Evolutionary conservation across 208 protist species (phyloP), one percentile per base, ranked within the genome.

Genomic region (Crithidia bombi): DNA sequence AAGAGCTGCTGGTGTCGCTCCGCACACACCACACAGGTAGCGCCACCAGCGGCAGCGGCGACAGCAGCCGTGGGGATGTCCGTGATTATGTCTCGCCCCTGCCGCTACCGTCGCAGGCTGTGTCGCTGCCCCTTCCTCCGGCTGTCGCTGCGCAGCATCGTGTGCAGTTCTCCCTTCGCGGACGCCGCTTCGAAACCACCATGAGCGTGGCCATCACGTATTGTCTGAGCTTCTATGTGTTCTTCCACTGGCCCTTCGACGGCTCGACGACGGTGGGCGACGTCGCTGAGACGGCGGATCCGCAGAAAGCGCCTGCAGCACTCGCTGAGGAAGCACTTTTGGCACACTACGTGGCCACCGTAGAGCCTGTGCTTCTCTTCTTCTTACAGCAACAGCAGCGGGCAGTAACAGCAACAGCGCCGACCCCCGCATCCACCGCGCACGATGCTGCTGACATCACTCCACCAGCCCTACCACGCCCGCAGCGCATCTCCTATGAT

Each of bases 111-210:
- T 38, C n/a, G 33, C n/a, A 36, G 15, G 43, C 21, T 11, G 65
- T 39, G 25, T 19, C 43, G 12, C 70, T 71, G 25, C 59, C 58
- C n/a, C 23, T 79, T 35, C 56, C 61, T 7, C 17, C 56, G 3
- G 38, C 64, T 1, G 52, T 70, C 19, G 57, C 69, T 14, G 11
- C 23, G 25, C 12, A 58, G 39, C 75, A 91, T 28, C 79, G 85
- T n/a, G 81, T 92, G 35, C 85, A 91, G 54, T 38, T 95, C 12
- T 67, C 78, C 12, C 64, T 91, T 21, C 81, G 87, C 28, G 90
- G 90, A 14, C 79, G 66, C 17, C 82, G 87, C 23, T 95, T 87
- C 79, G 85, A 95, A 59, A 90, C 78, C 38, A 66, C 82, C 23
- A 77, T 89, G 55, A 75, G 69, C 36, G 76, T 90, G 46, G 75